Conservation (phyloP, 768 basidiomycete genomes). For the Ramaria rubella region DNA sequence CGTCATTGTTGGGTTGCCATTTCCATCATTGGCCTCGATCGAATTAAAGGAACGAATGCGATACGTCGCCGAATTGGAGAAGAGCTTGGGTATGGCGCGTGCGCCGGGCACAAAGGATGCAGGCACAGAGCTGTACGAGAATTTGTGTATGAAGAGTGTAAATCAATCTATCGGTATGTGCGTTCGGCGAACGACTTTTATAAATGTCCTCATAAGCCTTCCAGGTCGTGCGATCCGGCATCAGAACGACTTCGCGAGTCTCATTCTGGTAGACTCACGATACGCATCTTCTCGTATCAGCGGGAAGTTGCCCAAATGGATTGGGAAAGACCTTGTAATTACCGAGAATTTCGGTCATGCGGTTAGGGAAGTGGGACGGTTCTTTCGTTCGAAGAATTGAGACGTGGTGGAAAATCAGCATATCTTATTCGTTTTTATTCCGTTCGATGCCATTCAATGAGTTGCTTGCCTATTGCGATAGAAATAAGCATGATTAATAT, state of each 20-base stretch:
- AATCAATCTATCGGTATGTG: slow-evolving; percentile 91
- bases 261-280: slow-evolving; percentile 81
- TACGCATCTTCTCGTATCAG: slow-evolving; percentile 66
- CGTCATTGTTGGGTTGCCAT: slow-evolving; percentile 84
- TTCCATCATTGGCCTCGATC: slow-evolving; percentile 84
- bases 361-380: slow-evolving; percentile 59
- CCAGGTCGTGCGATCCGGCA: slow-evolving; percentile 91
- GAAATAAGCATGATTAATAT: too few species aligned
- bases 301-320: slow-evolving; percentile 87
- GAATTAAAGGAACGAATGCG: slow-evolving; percentile 90
- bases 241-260: slow-evolving; percentile 82
- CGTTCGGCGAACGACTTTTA: not conserved
- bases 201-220: not conserved
- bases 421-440: not conserved
- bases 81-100: slow-evolving; percentile 27
- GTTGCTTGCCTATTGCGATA: not conserved
- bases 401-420: not conserved
- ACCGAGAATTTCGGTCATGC: slow-evolving; percentile 66
- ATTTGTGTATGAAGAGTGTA: slow-evolving; percentile 88
- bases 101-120: slow-evolving; percentile 52
- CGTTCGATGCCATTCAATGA: not conserved
- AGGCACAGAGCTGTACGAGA: slow-evolving; percentile 80
- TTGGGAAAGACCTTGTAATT: slow-evolving; percentile 53
- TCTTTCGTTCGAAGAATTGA: slow-evolving; percentile 36
- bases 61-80: slow-evolving; percentile 65